Conservation (phyloP, 768 basidiomycete genomes). For the Xerocomellus amylosporus region DNA sequence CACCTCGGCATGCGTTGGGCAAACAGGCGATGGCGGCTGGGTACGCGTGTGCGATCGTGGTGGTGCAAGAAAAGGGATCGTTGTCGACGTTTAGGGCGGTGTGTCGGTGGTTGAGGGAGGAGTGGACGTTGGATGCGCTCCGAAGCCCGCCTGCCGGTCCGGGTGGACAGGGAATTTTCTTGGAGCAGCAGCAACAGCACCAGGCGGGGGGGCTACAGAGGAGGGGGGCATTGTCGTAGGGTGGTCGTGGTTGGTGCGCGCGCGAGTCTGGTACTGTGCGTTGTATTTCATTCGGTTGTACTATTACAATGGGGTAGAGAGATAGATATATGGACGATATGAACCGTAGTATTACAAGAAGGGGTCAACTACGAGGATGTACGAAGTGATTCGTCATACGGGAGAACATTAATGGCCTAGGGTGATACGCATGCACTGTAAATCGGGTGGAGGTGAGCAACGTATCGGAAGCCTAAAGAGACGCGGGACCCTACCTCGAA, state of each 20-base stretch:
- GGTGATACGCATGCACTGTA: too few relatives aligned
- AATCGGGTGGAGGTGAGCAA: background rate
- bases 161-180: constrained; percentile 37
- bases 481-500: background rate
- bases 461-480: background rate
- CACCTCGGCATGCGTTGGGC: constrained; percentile 28
- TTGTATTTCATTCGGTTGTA: background rate
- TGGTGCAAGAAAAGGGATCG: constrained; percentile 90
- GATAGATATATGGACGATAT: background rate
- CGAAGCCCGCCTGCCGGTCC: constrained; percentile 20
- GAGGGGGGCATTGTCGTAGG: constrained; percentile 31
- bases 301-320: background rate
- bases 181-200: constrained; percentile 36
- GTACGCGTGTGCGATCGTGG: constrained; percentile 64
- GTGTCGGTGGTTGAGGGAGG: constrained; percentile 67
- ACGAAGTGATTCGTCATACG: too few relatives aligned
- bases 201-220: constrained; percentile 10
- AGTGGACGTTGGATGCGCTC: constrained; percentile 52
- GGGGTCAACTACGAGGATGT: background rate
- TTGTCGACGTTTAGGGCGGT: constrained; percentile 79
- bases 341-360: background rate
- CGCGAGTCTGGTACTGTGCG: constrained; percentile 9
- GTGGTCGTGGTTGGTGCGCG: background rate
- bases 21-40: constrained; percentile 25
- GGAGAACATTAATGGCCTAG: too few relatives aligned